A percentile compares a stretch with the other conserved stretches of the same genome.
phyloP scores from a whole-genome alignment of 768 basidiomycete genomes.

The Tricholoma flavovirens region DNA sequence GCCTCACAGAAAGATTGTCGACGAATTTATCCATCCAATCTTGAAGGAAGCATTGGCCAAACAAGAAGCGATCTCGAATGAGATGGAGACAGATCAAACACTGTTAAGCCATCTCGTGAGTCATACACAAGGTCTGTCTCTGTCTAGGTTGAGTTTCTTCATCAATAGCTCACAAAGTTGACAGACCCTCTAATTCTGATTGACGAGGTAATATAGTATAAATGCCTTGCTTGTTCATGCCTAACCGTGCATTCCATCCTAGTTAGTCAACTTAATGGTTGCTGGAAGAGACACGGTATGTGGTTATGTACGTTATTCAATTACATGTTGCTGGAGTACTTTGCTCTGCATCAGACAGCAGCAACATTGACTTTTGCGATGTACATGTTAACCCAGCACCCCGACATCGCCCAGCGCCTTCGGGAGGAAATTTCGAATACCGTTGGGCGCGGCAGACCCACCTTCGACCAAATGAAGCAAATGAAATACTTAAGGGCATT shows the following conservation, averaged over 20 bases:
- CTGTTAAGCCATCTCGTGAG: constrained; percentile 50
- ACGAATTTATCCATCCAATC: constrained; percentile 49
- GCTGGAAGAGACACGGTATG: constrained; percentile 40
- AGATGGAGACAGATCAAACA: constrained; percentile 23
- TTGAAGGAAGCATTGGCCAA: constrained; percentile 39
- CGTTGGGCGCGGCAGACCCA: constrained; percentile 42
- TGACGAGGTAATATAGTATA: constrained; percentile 11
- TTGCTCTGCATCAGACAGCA: constrained; percentile 32
- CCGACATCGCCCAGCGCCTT: constrained; percentile 37
- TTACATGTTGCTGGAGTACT: neutral
- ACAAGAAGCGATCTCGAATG: constrained; percentile 4
- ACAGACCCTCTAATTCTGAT: constrained; percentile 15
- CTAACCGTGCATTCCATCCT: constrained; percentile 4
- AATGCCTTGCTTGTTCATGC: neutral
- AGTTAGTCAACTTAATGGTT: constrained; percentile 35
- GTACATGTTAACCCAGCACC: constrained; percentile 52
- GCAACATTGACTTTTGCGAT: constrained; percentile 45
- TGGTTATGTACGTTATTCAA: neutral
- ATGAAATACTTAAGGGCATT: constrained; percentile 57
- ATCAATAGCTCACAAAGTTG: neutral
- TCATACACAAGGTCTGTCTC: constrained; percentile 42
- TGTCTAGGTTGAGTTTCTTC: neutral
- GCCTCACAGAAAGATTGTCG: constrained; percentile 40
- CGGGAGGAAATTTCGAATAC: constrained; percentile 43
- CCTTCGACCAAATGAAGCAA: constrained; percentile 48